phyloP scores from a whole-genome alignment of 768 basidiomycete genomes.

The Polyporus arcularius region DNA sequence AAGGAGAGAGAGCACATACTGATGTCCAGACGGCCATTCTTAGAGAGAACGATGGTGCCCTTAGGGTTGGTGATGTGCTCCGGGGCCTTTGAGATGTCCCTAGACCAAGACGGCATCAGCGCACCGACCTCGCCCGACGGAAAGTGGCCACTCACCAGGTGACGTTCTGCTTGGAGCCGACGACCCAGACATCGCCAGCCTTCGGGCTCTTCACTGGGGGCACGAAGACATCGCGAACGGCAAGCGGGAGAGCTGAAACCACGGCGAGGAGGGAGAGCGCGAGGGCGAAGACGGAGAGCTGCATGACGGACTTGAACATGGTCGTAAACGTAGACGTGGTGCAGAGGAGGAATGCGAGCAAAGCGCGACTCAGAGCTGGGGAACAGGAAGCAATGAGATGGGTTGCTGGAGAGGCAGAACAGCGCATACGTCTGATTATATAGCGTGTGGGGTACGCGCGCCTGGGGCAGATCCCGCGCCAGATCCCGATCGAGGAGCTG shows the following conservation, averaged over 20 bases:
- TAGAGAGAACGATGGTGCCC: conserved; percentile 27
- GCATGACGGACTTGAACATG: conserved; percentile 29
- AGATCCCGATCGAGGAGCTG: neutral
- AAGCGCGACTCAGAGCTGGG: conserved; percentile 14
- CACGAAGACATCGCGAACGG: conserved; percentile 44
- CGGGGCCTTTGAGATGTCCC: conserved; percentile 44
- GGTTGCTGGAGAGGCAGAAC: conserved; percentile 7
- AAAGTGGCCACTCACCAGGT: conserved; percentile 43
- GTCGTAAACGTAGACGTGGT: neutral
- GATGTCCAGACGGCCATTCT: conserved; percentile 32
- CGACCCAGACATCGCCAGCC: conserved; percentile 43
- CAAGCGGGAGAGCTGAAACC: conserved; percentile 35
- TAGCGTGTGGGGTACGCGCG: neutral
- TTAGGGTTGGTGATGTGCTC: conserved; percentile 41
- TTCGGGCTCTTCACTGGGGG: conserved; percentile 51
- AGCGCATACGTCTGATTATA: neutral
- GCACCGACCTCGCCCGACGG: neutral
- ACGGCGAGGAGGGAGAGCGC: conserved; percentile 27
- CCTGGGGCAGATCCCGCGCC: neutral
- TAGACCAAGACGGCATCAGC: conserved; percentile 18
- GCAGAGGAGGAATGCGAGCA: neutral
- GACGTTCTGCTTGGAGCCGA: conserved; percentile 46
- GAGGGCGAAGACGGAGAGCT: conserved; percentile 22
- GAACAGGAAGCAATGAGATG: conserved; percentile 15
- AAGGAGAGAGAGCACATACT: conserved; percentile 23